phyloP scores from a whole-genome alignment of 257 asterid species.

The Nicotiana paniculata region DNA sequence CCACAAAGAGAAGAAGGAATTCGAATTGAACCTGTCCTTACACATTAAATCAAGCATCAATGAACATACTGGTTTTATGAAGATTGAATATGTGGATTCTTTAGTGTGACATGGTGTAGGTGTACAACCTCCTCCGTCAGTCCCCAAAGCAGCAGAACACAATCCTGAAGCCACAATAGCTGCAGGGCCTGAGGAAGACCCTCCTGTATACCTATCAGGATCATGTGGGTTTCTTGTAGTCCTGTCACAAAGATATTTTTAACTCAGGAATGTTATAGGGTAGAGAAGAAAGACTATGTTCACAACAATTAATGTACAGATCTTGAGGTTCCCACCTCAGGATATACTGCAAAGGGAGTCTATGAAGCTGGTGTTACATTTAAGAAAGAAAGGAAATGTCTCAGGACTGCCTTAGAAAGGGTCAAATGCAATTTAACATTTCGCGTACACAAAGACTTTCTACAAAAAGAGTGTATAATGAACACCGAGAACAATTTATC shows the following conservation, averaged over 20 bases:
- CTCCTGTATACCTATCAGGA: slow-evolving; percentile 94
- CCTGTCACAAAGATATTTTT: slow-evolving; percentile 32
- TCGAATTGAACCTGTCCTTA: slow-evolving; percentile 80
- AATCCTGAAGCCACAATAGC: slow-evolving; percentile 97
- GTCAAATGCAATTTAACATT: not conserved
- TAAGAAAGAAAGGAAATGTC: not conserved
- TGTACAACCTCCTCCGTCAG: slow-evolving; percentile 98
- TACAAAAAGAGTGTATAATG: not conserved
- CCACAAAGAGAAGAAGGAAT: slow-evolving; percentile 98
- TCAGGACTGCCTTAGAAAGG: not conserved
- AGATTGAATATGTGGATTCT: slow-evolving; percentile 13
- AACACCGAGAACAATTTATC: not conserved
- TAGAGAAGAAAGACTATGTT: not conserved
- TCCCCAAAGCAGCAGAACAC: slow-evolving; percentile 95
- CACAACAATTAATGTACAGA: not conserved
- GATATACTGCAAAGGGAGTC: not conserved
- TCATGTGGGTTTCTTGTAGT: slow-evolving; percentile 97
- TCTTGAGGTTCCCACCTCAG: not conserved
- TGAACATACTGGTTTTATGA: slow-evolving; percentile 7
- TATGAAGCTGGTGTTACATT: not conserved
- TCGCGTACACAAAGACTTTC: not conserved
- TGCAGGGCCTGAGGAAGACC: slow-evolving; percentile 98
- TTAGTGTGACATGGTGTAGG: slow-evolving; percentile 14
- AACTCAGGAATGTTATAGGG: not conserved
- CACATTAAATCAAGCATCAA: slow-evolving; percentile 16